These are phyloP conservation scores for Trichoderma reesei DNA, from an alignment of 495 filamentous ascomycete species.

Conservation along the genomic window DNA sequence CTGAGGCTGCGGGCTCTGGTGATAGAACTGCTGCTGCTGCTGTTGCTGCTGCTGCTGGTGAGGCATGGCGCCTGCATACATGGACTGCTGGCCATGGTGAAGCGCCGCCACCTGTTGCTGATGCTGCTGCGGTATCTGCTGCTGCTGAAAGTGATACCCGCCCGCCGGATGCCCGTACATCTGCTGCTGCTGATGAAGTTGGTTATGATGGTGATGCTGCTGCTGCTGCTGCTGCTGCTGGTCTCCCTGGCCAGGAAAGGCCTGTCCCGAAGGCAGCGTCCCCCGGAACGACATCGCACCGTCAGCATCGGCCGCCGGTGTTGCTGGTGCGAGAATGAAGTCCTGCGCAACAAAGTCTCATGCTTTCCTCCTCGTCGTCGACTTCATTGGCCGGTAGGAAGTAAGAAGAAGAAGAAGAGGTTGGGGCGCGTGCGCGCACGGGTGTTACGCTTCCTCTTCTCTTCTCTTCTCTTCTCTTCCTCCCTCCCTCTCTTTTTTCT, in stretches of 20 bases:
- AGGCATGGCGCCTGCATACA: not conserved
- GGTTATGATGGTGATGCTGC: not conserved
- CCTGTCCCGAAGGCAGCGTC: constrained; percentile 8
- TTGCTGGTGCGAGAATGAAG: not conserved
- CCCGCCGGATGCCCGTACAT: not conserved
- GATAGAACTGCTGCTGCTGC: constrained; percentile 3
- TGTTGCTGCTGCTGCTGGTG: constrained; percentile 10
- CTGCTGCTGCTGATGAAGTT: not conserved
- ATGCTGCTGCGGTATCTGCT: constrained; percentile 4
- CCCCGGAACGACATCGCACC: constrained; percentile 6
- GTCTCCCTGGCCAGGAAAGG: constrained; percentile 5
- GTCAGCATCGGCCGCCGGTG: not conserved
- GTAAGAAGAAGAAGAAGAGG: not conserved
- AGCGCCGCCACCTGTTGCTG: not conserved
- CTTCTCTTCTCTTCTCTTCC: no score
- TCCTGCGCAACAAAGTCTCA: constrained; percentile 1
- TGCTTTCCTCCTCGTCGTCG: constrained; percentile 4
- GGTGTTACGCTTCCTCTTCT: no score
- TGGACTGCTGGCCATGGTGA: constrained; percentile 3
- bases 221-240: constrained; percentile 1
- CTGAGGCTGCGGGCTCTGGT: constrained; percentile 1
- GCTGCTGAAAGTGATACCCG: not conserved
- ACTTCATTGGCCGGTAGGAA: not conserved
- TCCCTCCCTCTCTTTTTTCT: no score
- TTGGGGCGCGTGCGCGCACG: no score